Conservation (phyloP, 139 green algal species). For the Penium margaritaceum region DNA sequence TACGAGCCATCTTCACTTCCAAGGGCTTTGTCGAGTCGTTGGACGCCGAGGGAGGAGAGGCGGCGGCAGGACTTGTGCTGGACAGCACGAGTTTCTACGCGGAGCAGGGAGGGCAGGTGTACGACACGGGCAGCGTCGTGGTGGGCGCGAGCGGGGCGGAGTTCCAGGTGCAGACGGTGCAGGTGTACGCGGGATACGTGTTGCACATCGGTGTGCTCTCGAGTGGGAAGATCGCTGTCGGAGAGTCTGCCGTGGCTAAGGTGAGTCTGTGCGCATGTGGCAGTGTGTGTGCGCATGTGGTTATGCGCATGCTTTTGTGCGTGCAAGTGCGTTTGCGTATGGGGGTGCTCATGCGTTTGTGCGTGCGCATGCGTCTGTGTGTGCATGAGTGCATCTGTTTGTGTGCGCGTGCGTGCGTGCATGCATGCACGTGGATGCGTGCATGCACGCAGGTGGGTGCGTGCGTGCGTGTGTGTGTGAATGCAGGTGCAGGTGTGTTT, state of each 20-base stretch:
- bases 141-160: constrained; percentile 5
- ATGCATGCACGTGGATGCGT: no score
- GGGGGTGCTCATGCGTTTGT: background rate
- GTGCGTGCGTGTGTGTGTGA: no score
- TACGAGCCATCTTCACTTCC: constrained; percentile 67
- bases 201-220: constrained; percentile 66
- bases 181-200: constrained; percentile 87
- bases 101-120: constrained; percentile 78
- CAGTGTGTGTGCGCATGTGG: no score
- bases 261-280: no score
- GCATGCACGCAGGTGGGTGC: no score
- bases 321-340: no score
- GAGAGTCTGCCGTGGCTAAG: constrained; percentile 62
- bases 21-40: constrained; percentile 67
- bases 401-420: background rate
- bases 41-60: background rate
- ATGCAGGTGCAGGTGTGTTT: no score
- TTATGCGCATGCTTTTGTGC: no score
- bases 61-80: constrained; percentile 78
- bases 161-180: constrained; percentile 42
- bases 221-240: constrained; percentile 29
- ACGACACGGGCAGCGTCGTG: constrained; percentile 64
- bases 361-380: background rate
- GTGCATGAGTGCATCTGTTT: background rate
- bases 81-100: constrained; percentile 85